A percentile compares a stretch with the other conserved stretches of the same genome.
phyloP scores from a whole-genome alignment of 345 rosid genomes.

The Barbarea vulgaris region DNA sequence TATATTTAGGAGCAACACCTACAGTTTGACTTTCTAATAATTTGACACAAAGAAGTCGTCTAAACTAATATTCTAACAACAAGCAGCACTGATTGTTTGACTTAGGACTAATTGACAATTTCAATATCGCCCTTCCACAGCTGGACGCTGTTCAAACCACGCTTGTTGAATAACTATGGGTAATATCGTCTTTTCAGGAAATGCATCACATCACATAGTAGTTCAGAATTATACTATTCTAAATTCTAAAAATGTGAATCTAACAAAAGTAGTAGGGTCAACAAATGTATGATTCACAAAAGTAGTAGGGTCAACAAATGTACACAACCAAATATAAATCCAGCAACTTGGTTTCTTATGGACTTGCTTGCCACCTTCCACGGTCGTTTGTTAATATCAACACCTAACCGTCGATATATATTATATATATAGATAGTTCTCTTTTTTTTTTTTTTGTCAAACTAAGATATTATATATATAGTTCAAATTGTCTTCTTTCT shows the following conservation, averaged over 20 bases:
- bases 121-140: conserved; percentile 31
- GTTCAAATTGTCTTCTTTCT: not conserved
- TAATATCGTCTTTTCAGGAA: not conserved
- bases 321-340: not conserved
- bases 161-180: conserved; percentile 1
- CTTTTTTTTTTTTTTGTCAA: not conserved
- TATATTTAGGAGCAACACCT: conserved; percentile 1
- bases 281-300: conserved; percentile 20
- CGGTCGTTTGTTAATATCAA: not conserved
- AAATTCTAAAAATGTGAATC: conserved; percentile 15
- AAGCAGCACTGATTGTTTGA: conserved; percentile 36
- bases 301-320: conserved; percentile 31
- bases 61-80: conserved; percentile 33
- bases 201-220: not conserved
- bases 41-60: conserved; percentile 34
- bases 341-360: conserved; percentile 36
- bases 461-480: not conserved
- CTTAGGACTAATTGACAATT: conserved; percentile 24
- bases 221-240: conserved; percentile 31
- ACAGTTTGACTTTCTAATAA: conserved; percentile 22
- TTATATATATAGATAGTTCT: not conserved
- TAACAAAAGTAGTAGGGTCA: conserved; percentile 22
- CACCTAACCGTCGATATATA: conserved; percentile 9
- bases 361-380: conserved; percentile 28
- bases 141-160: conserved; percentile 2